These are phyloP conservation scores for Ilyonectria destructans DNA, from an alignment of 2,329 filamentous ascomycete genomes.

Conservation along the genomic window DNA sequence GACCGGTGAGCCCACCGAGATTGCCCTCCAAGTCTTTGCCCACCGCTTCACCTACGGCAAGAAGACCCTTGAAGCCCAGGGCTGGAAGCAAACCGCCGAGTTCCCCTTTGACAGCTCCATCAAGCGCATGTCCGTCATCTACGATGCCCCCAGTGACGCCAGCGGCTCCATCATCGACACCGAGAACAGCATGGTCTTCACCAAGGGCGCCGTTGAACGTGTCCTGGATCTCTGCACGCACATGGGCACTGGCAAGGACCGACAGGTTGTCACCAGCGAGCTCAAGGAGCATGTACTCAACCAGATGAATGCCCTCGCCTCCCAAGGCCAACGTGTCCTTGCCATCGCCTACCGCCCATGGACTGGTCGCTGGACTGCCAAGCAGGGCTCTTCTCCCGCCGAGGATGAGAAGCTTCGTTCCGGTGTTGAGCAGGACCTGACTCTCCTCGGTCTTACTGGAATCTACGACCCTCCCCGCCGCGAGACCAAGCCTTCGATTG, in stretches of 20 bases:
- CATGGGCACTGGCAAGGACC: conserved; percentile 61
- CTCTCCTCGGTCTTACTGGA: conserved; percentile 85
- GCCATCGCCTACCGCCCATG: conserved; percentile 78
- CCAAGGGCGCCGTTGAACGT: conserved; percentile 76
- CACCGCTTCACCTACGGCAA: conserved; percentile 77
- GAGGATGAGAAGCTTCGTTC: conserved; percentile 68
- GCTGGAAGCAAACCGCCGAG: conserved; percentile 78
- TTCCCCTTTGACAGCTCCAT: conserved; percentile 86
- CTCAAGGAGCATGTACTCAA: conserved; percentile 66
- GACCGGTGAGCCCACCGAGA: conserved; percentile 81
- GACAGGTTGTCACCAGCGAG: conserved; percentile 66
- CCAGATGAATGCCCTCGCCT: conserved; percentile 74
- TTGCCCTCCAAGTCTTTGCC: conserved; percentile 83
- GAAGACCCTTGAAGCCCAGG: conserved; percentile 65
- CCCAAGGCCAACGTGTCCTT: conserved; percentile 80
- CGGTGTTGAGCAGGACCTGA: conserved; percentile 77
- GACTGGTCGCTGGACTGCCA: conserved; percentile 64
- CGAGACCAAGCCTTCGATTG: conserved; percentile 83
- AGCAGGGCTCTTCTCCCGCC: conserved; percentile 52
- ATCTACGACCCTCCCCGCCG: conserved; percentile 90
- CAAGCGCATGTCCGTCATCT: conserved; percentile 87
- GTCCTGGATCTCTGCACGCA: conserved; percentile 71
- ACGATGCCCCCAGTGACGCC: conserved; percentile 65
- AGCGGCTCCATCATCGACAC: conserved; percentile 57
- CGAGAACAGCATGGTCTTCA: conserved; percentile 69